phyloP scores from a whole-genome alignment of 495 filamentous ascomycete species.

The Penicillium chermesinum region DNA sequence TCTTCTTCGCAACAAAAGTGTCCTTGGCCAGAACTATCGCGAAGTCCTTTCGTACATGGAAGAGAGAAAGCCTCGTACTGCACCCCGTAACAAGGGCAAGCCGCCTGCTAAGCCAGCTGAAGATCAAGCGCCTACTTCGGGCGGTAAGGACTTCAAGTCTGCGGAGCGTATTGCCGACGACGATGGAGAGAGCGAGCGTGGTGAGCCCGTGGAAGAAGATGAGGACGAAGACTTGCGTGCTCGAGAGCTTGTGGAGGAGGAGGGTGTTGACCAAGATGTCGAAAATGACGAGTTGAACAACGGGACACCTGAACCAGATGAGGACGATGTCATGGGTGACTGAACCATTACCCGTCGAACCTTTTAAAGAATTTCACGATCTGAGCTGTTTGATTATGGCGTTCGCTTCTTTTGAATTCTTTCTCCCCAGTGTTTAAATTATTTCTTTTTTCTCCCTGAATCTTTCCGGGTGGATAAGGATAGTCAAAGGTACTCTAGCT shows the following conservation, averaged over 20 bases:
- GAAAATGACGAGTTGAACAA: slow-evolving; percentile 38
- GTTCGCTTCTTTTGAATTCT: slow-evolving; percentile 2
- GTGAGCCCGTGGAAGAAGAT: slow-evolving; percentile 47
- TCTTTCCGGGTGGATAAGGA: slow-evolving; percentile 1
- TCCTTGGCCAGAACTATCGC: slow-evolving; percentile 68
- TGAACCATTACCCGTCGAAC: slow-evolving; percentile 21
- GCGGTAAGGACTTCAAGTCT: slow-evolving; percentile 31
- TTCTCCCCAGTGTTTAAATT: slow-evolving; percentile 15
- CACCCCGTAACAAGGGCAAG: slow-evolving; percentile 41
- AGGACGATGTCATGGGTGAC: slow-evolving; percentile 68
- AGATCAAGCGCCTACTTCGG: slow-evolving; percentile 30
- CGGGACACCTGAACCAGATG: slow-evolving; percentile 49
- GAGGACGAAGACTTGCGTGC: slow-evolving; percentile 58
- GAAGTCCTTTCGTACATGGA: slow-evolving; percentile 73
- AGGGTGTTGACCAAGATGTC: slow-evolving; percentile 49
- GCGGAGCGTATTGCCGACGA: slow-evolving; percentile 45
- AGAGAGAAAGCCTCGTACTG: slow-evolving; percentile 45
- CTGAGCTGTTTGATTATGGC: slow-evolving; percentile 9
- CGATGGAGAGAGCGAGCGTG: slow-evolving; percentile 47
- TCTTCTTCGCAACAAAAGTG: slow-evolving; percentile 59
- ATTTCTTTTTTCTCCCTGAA: slow-evolving; percentile 3
- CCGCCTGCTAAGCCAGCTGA: slow-evolving; percentile 33
- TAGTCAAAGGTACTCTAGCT: slow-evolving; percentile 3
- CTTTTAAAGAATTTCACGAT: slow-evolving; percentile 3
- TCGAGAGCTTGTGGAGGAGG: slow-evolving; percentile 55